Evolutionary conservation across 2,329 filamentous ascomycete genomes (phyloP), one percentile per base, ranked within the genome.

Genomic region (Ascochyta koolunga): DNA sequence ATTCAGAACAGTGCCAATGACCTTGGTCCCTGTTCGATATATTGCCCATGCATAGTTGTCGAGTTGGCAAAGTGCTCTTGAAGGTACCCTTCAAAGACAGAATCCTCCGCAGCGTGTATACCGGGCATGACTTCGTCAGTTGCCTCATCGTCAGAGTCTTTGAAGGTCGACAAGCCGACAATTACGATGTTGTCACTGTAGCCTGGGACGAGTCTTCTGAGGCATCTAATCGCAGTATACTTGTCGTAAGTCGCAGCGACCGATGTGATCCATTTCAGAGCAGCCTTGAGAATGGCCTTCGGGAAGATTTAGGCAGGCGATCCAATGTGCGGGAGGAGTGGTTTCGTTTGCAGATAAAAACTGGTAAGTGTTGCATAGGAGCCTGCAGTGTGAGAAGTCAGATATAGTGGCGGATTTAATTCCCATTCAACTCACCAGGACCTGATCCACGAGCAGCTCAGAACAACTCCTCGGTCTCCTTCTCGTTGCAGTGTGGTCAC

Each of bases 241-340:
- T 63, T 45, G 54, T 80, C 76, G 31, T 68, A 77, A 4, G 60
- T 67, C 3, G 70, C 70, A 8, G 60, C 39, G 32, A 68, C 63
- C 47, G 63, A 37, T 4, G 79, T 61, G 5, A 80, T 70, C 82
- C 82, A 84, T 27, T 78, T 68, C 50, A 83, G 73, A 0, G 78
- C 80, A 18, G 70, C 71, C 13, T 69, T 70, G 57, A 80, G 83
- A 32, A 77, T 66, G 3, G 74, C 69, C n/a, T 76, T 72, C 0
- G 79, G 76, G 53, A 79, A 84, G 22, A 81, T 66, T 61, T 82
- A 84, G n/a, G 61, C 64, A 3, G 75, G 76, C 1, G 70, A 68
- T 3, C 66, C 62, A 55, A 76, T 72, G 8, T 41, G 37, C 27
- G 27, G 9, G 9, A 10, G 27, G 11, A 57, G 48, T 2, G 61